phyloP scores from a whole-genome alignment of 192 early-diverging fungal species.

The Backusella australiensis region DNA sequence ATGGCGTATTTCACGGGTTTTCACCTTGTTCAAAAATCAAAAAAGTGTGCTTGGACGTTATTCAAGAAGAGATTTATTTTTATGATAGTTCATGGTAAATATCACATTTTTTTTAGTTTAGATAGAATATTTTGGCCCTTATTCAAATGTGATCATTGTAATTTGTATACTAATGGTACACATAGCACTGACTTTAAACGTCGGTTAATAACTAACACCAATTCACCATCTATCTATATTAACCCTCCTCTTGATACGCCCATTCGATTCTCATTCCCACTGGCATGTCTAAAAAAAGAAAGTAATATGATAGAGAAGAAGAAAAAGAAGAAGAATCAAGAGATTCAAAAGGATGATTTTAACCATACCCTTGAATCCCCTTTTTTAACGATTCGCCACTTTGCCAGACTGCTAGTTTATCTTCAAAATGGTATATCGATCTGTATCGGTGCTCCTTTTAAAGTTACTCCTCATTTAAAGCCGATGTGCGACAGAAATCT shows the following conservation, averaged over 20 bases:
- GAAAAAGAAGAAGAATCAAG: not conserved
- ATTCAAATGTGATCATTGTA: not conserved
- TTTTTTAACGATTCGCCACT: slow-evolving; percentile 24
- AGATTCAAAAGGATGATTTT: slow-evolving; percentile 2
- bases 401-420: slow-evolving; percentile 22
- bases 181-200: slow-evolving; percentile 12
- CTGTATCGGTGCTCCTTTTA: slow-evolving; percentile 17
- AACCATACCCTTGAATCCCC: slow-evolving; percentile 29
- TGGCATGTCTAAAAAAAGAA: slow-evolving; percentile 10
- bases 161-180: not conserved
- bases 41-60: slow-evolving; percentile 27
- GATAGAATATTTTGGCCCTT: not conserved
- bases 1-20: slow-evolving; percentile 9
- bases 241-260: slow-evolving; percentile 22
- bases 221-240: slow-evolving; percentile 18
- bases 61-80: slow-evolving; percentile 38
- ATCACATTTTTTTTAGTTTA: not conserved
- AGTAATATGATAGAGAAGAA: not conserved
- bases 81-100: slow-evolving; percentile 13
- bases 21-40: slow-evolving; percentile 1
- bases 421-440: not conserved
- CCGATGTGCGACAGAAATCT: not conserved
- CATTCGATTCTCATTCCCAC: slow-evolving; percentile 31
- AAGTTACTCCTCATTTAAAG: not conserved
- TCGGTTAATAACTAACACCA: slow-evolving; percentile 10